Evolutionary conservation across 2,329 filamentous ascomycete genomes (phyloP).

Genomic region (Albifimbria verrucaria): DNA sequence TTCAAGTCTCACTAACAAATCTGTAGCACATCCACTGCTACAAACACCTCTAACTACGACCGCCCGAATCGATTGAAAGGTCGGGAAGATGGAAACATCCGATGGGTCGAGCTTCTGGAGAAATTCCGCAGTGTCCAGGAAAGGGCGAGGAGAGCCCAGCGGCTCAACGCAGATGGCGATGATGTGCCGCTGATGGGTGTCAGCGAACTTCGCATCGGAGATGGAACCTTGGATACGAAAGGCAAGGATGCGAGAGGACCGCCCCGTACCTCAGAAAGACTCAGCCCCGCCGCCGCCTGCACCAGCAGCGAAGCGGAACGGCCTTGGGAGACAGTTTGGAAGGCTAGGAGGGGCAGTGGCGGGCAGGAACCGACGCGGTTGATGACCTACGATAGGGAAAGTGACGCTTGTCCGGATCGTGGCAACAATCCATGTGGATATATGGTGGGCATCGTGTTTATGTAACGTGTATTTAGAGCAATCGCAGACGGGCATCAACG

Average conservation of each 20-base stretch:
- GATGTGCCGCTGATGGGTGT: constrained; percentile 44
- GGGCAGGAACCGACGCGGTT: constrained; percentile 55
- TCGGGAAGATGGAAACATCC: constrained; percentile 79
- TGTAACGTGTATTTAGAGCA: constrained; percentile 3
- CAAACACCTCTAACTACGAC: constrained; percentile 60
- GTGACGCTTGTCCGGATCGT: constrained; percentile 2
- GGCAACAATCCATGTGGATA: constrained; percentile 8
- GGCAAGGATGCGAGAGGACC: constrained; percentile 37
- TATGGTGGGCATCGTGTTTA: too few species aligned
- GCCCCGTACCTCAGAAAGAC: constrained; percentile 1
- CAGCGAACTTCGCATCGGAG: constrained; percentile 37
- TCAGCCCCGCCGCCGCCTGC: constrained; percentile 32
- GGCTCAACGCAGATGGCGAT: constrained; percentile 50
- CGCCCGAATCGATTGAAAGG: constrained; percentile 75
- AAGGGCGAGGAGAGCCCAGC: constrained; percentile 68
- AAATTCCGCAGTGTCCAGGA: constrained; percentile 94
- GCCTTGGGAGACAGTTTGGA: constrained; percentile 66
- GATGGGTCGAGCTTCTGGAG: constrained; percentile 89
- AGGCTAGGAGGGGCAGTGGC: constrained; percentile 69
- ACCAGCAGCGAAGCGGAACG: constrained; percentile 55
- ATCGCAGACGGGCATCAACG: constrained; percentile 19
- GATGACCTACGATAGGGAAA: constrained; percentile 9
- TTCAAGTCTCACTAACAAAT: constrained; percentile 9
- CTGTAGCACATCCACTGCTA: constrained; percentile 41
- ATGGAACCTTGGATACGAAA: constrained; percentile 36